These are phyloP conservation scores for Sugiyamaella chiloensis DNA, from an alignment of 805 yeast species.

Conservation along the genomic window DNA sequence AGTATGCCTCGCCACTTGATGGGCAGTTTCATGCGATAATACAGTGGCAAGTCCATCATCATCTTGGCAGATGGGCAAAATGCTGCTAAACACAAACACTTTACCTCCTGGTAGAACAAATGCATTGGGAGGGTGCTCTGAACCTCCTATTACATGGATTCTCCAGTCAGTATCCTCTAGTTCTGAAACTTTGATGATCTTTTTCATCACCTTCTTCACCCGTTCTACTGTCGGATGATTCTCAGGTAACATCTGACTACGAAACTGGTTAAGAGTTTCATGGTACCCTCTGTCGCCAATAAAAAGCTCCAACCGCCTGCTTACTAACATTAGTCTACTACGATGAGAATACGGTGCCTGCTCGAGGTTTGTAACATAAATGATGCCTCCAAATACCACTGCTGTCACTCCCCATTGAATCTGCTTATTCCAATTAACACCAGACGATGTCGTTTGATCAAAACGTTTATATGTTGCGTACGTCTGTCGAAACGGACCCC, in stretches of 20 bases:
- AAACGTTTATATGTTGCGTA: constrained; percentile 43
- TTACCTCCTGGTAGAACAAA: constrained; percentile 96
- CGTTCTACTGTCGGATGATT: constrained; percentile 55
- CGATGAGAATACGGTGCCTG: constrained; percentile 81
- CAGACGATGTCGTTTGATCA: constrained; percentile 22
- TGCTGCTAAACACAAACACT: constrained; percentile 81
- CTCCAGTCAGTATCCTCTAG: constrained; percentile 54
- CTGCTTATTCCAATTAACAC: constrained; percentile 15
- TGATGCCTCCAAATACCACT: constrained; percentile 28
- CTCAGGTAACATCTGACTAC: constrained; percentile 54
- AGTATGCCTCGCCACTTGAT: constrained; percentile 89
- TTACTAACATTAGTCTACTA: constrained; percentile 65
- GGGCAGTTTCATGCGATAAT: constrained; percentile 88
- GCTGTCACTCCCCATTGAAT: constrained; percentile 31
- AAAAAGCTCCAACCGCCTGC: constrained; percentile 57
- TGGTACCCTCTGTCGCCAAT: constrained; percentile 64
- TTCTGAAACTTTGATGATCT: constrained; percentile 46
- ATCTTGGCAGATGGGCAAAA: constrained; percentile 70
- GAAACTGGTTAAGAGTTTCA: constrained; percentile 55
- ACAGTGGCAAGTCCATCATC: constrained; percentile 97
- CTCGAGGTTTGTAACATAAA: constrained; percentile 56
- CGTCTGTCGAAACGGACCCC: no score
- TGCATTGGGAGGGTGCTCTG: constrained; percentile 85
- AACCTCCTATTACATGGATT: constrained; percentile 72
- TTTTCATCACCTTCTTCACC: constrained; percentile 61